Evolutionary conservation across 1,284 basidiomycete genomes (phyloP), one percentile per base, ranked within the genome.

Genomic region (Phylloboletellus chloephorus): DNA sequence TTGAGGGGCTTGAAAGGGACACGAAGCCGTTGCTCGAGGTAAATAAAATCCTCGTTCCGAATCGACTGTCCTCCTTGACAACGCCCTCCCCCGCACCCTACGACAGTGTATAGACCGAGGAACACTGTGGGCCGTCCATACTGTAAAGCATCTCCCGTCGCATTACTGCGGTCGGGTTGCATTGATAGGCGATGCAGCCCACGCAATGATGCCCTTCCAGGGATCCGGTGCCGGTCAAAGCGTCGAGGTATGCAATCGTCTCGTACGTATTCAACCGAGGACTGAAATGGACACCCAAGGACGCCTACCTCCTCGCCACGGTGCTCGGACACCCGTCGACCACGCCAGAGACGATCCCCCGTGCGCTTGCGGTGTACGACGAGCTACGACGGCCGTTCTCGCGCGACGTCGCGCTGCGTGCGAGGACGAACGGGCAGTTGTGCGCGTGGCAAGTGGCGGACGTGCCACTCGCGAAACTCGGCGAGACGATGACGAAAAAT

Each of bases 181-280:
- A 0, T 58, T 78, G 8, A 31, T 78, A 3, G 76, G 76, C 2
- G 76, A 78, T 52, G 73, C 76, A 67, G 76, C 77, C 13, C 76
- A 79, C 39, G 73, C 68, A 1, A 75, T 75, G 72, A 60, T 67
- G 45, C 74, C 77, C 0, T 72, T 72, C 60, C 71, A 75, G 40
- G 76, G 76, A 2, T 59, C 73, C 1, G 76, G 77, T 12, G 75
- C 74, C 0, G 75, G 74, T 3, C 73, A 77, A 51, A 67, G 74
- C 5, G 68, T 79, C 25, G 77, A 79, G 61, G 76, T 74, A 52
- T 37, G 43, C 11, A n/a, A 5, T 21, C 15, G 1, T 3, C 21
- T 31, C 10, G 4, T 20, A n/a, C 24, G 4, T n/a, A 13, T 17
- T 15, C 9, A 2, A 9, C 4, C 8, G n/a, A 24, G 1, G 11